A percentile compares a stretch with the other conserved stretches of the same genome.
phyloP scores from a whole-genome alignment of 345 rosid genomes.

The Gossypium sturtianum region DNA sequence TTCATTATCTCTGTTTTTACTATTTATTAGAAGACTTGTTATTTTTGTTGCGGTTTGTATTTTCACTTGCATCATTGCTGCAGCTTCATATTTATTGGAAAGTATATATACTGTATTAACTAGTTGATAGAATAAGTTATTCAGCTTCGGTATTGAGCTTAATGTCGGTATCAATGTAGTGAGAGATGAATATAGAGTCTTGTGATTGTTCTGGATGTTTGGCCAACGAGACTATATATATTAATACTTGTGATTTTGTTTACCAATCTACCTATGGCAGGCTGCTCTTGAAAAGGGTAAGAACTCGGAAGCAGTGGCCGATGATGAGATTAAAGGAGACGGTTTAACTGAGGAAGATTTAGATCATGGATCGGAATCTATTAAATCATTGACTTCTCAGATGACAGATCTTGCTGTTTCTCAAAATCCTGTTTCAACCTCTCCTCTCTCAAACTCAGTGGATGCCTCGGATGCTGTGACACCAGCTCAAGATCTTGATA shows the following conservation, averaged over 20 bases:
- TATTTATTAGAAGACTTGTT: not conserved
- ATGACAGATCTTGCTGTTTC: constrained; percentile 60
- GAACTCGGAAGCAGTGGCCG: constrained; percentile 34
- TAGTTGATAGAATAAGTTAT: not conserved
- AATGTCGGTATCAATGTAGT: not conserved
- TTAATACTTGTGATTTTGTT: not conserved
- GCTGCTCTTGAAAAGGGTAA: constrained; percentile 69
- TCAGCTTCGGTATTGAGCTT: not conserved
- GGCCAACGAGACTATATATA: not conserved
- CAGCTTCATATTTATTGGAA: not conserved
- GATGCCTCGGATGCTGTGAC: constrained; percentile 33
- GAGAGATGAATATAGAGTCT: not conserved
- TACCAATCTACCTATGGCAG: constrained; percentile 28
- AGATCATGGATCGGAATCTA: constrained; percentile 34
- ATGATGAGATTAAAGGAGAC: constrained; percentile 34
- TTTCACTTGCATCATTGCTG: not conserved
- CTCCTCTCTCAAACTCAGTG: constrained; percentile 30
- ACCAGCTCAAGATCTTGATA: constrained; percentile 58
- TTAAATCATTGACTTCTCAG: constrained; percentile 54
- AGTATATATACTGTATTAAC: not conserved
- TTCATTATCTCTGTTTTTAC: not conserved
- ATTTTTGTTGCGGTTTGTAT: not conserved
- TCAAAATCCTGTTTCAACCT: constrained; percentile 25
- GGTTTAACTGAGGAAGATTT: constrained; percentile 26
- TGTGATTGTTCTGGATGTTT: not conserved